A percentile compares a stretch with the other conserved stretches of the same genome.
Evolutionary conservation across 2,329 filamentous ascomycete genomes (phyloP).

Genomic region (Sordariomycetes sp.): DNA sequence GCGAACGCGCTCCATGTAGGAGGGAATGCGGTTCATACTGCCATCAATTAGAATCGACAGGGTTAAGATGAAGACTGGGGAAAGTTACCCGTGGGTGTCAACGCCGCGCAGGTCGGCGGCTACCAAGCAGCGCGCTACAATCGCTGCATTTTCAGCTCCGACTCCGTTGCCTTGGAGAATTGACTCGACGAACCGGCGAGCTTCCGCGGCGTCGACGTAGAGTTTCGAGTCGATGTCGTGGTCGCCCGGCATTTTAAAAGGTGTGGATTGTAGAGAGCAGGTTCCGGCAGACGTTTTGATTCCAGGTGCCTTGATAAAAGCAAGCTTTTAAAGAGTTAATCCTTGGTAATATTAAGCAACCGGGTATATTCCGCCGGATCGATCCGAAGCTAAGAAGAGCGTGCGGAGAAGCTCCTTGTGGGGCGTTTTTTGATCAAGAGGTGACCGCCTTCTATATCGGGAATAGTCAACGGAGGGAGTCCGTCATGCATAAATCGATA

Average conservation of each 20-base stretch:
- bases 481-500: background rate
- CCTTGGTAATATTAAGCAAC: background rate
- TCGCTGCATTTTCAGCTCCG: constrained; percentile 42
- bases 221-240: constrained; percentile 10
- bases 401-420: background rate
- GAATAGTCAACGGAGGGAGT: background rate
- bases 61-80: background rate
- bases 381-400: background rate
- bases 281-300: background rate
- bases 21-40: constrained; percentile 60
- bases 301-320: background rate
- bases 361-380: background rate
- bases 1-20: constrained; percentile 64
- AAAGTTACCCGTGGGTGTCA: constrained; percentile 52
- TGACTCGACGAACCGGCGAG: constrained; percentile 34
- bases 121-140: constrained; percentile 58
- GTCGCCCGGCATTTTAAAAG: background rate
- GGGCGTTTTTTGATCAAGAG: background rate
- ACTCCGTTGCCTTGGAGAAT: constrained; percentile 54
- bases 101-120: constrained; percentile 68
- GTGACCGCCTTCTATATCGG: background rate
- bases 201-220: constrained; percentile 27
- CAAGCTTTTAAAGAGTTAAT: too few species aligned
- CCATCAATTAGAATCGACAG: constrained; percentile 14
- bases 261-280: background rate